Conservation (phyloP, 805 yeast genomes). For the Sugiyamaella boreocaroliniensis region DNA sequence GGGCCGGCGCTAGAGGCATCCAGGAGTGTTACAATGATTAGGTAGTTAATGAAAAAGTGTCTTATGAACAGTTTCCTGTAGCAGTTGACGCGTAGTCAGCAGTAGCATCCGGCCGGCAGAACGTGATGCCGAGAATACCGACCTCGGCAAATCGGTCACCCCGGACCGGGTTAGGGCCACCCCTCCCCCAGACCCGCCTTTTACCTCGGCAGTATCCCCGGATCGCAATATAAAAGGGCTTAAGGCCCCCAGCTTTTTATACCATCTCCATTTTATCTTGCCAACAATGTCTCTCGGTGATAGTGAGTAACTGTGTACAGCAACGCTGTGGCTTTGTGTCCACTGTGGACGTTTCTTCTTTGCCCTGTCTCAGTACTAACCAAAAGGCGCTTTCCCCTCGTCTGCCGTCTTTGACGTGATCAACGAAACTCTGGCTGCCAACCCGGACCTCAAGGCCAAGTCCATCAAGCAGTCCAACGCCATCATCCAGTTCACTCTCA, state of each 20-base stretch:
- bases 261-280: background rate
- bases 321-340: too few relatives aligned
- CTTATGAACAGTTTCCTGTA: too few relatives aligned
- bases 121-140: too few relatives aligned
- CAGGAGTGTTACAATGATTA: too few relatives aligned
- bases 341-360: too few relatives aligned
- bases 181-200: background rate
- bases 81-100: too few relatives aligned
- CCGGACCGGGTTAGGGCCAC: background rate
- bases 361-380: too few relatives aligned
- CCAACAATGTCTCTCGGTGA: conserved; percentile 11
- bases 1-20: too few relatives aligned
- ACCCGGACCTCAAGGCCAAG: conserved; percentile 28
- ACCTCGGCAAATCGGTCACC: too few relatives aligned
- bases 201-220: background rate
- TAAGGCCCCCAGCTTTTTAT: background rate
- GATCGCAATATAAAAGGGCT: conserved; percentile 1
- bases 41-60: too few relatives aligned
- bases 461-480: conserved; percentile 48
- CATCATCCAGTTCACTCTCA: conserved; percentile 57
- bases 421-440: conserved; percentile 26
- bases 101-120: too few relatives aligned
- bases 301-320: conserved; percentile 1
- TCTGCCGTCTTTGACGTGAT: conserved; percentile 35
- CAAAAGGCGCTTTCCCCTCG: conserved; percentile 32